Evolutionary conservation across 1,284 basidiomycete genomes (phyloP), one percentile per base, ranked within the genome.

Genomic region (Sanghuangporus weigelae): DNA sequence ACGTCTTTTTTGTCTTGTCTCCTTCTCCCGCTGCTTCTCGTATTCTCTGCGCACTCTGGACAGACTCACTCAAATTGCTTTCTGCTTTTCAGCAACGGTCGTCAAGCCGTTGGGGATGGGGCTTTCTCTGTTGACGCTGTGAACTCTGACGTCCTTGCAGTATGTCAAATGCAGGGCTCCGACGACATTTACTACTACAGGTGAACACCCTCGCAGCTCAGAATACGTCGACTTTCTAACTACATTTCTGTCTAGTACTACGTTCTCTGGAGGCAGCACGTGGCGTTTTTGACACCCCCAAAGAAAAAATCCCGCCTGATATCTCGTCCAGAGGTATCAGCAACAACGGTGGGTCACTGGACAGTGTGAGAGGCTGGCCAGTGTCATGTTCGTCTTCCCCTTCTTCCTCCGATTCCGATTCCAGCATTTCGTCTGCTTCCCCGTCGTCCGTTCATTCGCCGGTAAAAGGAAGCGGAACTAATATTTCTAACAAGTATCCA

Each of bases 51-150:
- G n/a, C n/a, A n/a, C n/a, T n/a, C n/a, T n/a, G 10, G 42, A 6
- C 42, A 44, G 4, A 16, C 12, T 46, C 16, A 7, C 42, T 48
- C 16, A 49, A 19, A 54, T 57, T 21, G n/a, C 46, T 23, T 49
- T 36, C 31, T 19, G 60, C 63, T 59, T 67, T 73, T 11, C 74
- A 93, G 91, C 90, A 93, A 92, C 90, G 90, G 89, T 79, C 84
- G 90, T 90, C 87, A 85, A 80, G 82, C 87, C 90, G 90, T 93
- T 93, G 90, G 90, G 79, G 91, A 93, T 92, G 90, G 90, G 90
- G 90, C 90, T 81, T 80, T 82, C 79, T 82, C 81, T 76, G 80
- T 81, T 83, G 88, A 91, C 89, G 84, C 81, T 78, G 82, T 84
- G 77, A 56, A 58, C 42, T 83, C 87, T 71, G 88, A 81, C 78